A percentile compares a stretch with the other conserved stretches of the same genome.
Conservation (phyloP, 768 basidiomycete genomes). For the Boletus reticuloceps region DNA sequence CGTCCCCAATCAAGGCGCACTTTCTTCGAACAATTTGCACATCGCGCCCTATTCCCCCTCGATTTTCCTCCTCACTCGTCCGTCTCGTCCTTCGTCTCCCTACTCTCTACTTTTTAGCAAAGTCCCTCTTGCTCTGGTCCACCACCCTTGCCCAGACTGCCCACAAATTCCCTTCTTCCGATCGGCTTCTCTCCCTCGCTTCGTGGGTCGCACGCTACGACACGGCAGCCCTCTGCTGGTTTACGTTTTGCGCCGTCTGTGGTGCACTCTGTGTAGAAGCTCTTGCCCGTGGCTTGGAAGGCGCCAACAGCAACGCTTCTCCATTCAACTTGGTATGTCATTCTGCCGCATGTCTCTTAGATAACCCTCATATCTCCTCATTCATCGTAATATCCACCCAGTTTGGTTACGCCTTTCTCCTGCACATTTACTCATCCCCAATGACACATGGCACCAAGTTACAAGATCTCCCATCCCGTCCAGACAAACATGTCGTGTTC, state of each 20-base stretch:
- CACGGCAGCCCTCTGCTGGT: conserved; percentile 70
- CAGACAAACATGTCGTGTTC: conserved; percentile 71
- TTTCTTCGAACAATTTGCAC: conserved; percentile 26
- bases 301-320: conserved; percentile 51
- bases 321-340: conserved; percentile 70
- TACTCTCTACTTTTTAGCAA: conserved; percentile 58
- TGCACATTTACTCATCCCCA: conserved; percentile 72
- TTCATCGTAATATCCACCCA: conserved; percentile 22
- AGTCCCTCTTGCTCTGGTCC: conserved; percentile 55
- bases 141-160: conserved; percentile 59
- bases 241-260: conserved; percentile 68
- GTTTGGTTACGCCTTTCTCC: conserved; percentile 76
- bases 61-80: conserved; percentile 59
- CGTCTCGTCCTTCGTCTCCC: conserved; percentile 61
- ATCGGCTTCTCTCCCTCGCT: conserved; percentile 36
- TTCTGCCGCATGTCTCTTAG: not conserved
- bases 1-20: conserved; percentile 26
- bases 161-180: conserved; percentile 36
- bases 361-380: no score
- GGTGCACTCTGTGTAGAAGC: conserved; percentile 62
- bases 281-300: conserved; percentile 66
- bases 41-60: conserved; percentile 54
- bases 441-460: conserved; percentile 48
- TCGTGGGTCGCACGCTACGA: conserved; percentile 47
- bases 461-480: conserved; percentile 52